Percentiles rank a stretch among this genome's conserved stretches.
These are phyloP conservation scores for Kondoa malvinella DNA, from an alignment of 768 basidiomycete genomes.

Conservation along the genomic window DNA sequence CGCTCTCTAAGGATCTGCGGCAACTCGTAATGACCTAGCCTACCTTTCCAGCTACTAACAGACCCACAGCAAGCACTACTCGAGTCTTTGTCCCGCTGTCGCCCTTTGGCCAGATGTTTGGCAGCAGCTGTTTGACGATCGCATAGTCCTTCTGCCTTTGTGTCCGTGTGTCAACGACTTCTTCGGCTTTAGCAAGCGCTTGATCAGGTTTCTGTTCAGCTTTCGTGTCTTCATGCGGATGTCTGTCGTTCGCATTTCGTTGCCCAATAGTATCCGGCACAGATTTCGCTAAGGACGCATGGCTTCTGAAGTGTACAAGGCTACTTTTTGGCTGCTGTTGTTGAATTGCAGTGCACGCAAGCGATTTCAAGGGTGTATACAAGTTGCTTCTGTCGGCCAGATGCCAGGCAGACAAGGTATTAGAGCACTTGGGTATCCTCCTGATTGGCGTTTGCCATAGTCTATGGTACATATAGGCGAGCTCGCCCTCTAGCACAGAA, in stretches of 20 bases:
- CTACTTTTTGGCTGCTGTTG: too few species aligned
- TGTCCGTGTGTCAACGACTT: not conserved
- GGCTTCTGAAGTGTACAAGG: too few species aligned
- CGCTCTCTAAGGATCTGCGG: not conserved
- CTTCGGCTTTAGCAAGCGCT: constrained; percentile 5
- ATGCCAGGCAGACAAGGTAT: too few species aligned
- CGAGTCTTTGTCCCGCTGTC: constrained; percentile 62
- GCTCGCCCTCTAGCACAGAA: too few species aligned
- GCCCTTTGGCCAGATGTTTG: constrained; percentile 71
- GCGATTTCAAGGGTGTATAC: too few species aligned
- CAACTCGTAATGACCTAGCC: constrained; percentile 21
- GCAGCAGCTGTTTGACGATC: constrained; percentile 63
- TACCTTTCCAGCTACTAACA: constrained; percentile 76
- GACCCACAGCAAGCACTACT: constrained; percentile 60
- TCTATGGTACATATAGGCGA: too few species aligned
- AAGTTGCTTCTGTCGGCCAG: too few species aligned
- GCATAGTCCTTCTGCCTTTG: constrained; percentile 68
- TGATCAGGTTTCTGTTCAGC: not conserved
- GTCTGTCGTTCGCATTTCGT: not conserved
- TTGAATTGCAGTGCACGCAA: too few species aligned
- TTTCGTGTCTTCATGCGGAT: not conserved
- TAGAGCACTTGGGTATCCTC: too few species aligned
- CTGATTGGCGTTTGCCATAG: too few species aligned
- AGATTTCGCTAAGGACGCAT: not conserved
- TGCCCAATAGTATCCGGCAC: not conserved